Percentiles rank a stretch among this genome's conserved stretches.
Evolutionary conservation across 2,329 filamentous ascomycete genomes (phyloP).

Genomic region (Pseudohalonectria lignicola): DNA sequence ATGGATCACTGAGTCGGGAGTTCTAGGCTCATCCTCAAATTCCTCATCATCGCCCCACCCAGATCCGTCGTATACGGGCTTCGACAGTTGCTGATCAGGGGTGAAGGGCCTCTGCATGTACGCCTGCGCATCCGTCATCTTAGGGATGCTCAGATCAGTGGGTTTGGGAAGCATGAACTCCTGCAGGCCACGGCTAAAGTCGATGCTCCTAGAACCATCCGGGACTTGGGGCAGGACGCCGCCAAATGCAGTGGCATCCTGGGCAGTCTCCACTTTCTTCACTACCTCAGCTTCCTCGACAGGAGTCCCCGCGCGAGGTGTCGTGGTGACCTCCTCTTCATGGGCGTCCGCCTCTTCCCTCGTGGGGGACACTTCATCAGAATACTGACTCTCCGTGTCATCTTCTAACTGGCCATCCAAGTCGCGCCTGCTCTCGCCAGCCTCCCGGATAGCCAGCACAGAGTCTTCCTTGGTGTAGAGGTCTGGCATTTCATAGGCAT

Average conservation of each 20-base stretch:
- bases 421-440: slow-evolving; percentile 14
- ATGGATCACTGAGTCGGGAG: slow-evolving; percentile 84
- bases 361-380: slow-evolving; percentile 25
- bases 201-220: slow-evolving; percentile 18
- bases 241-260: slow-evolving; percentile 7
- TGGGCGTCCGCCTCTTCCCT: slow-evolving; percentile 11
- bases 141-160: slow-evolving; percentile 20
- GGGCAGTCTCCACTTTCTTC: no score
- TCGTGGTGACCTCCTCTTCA: slow-evolving; percentile 37
- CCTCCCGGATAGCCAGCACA: slow-evolving; percentile 16
- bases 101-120: slow-evolving; percentile 32
- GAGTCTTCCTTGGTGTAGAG: slow-evolving; percentile 33
- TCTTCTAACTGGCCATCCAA: slow-evolving; percentile 31
- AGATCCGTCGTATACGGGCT: slow-evolving; percentile 52
- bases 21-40: slow-evolving; percentile 52
- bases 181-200: slow-evolving; percentile 31
- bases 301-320: slow-evolving; percentile 36
- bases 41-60: slow-evolving; percentile 48
- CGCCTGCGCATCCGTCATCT: slow-evolving; percentile 24
- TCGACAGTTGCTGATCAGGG: slow-evolving; percentile 39
- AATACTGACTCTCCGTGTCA: slow-evolving; percentile 48
- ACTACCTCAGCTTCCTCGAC: slow-evolving; percentile 15
- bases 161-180: slow-evolving; percentile 34
- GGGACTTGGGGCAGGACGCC: slow-evolving; percentile 9
- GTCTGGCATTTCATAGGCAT: slow-evolving; percentile 58